These are phyloP conservation scores for Boletus patriciae DNA, from an alignment of 768 basidiomycete species.

Conservation along the genomic window DNA sequence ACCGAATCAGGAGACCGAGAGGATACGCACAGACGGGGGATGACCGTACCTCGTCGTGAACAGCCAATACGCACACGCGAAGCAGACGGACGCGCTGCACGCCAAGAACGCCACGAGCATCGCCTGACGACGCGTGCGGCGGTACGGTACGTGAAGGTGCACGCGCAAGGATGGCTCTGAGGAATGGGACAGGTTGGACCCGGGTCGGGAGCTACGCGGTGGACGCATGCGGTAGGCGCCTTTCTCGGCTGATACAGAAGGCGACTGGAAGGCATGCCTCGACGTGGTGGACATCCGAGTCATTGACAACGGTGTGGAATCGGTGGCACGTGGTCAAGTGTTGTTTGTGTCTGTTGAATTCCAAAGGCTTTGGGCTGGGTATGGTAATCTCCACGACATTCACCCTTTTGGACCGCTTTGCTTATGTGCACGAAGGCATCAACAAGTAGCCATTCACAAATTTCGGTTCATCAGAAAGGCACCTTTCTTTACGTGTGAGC, in stretches of 20 bases:
- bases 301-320: neutral
- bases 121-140: constrained; percentile 38
- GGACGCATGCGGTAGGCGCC: constrained; percentile 65
- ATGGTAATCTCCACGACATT: too few species aligned
- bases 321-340: neutral
- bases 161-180: constrained; percentile 5
- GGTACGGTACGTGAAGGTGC: constrained; percentile 18
- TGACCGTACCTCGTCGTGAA: constrained; percentile 59
- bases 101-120: constrained; percentile 48
- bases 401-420: too few species aligned
- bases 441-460: too few species aligned
- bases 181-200: constrained; percentile 22
- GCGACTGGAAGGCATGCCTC: constrained; percentile 43
- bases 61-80: constrained; percentile 62
- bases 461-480: too few species aligned
- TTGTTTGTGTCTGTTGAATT: constrained; percentile 20
- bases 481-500: too few species aligned
- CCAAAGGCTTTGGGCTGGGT: neutral
- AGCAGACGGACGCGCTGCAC: constrained; percentile 51
- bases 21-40: constrained; percentile 16
- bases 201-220: constrained; percentile 31
- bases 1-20: constrained; percentile 17
- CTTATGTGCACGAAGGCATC: too few species aligned
- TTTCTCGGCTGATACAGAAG: constrained; percentile 64
- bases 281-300: constrained; percentile 12